Base-by-base conservation (phyloP, 441 rosid species). In the Erysimum pusillum region DNA sequence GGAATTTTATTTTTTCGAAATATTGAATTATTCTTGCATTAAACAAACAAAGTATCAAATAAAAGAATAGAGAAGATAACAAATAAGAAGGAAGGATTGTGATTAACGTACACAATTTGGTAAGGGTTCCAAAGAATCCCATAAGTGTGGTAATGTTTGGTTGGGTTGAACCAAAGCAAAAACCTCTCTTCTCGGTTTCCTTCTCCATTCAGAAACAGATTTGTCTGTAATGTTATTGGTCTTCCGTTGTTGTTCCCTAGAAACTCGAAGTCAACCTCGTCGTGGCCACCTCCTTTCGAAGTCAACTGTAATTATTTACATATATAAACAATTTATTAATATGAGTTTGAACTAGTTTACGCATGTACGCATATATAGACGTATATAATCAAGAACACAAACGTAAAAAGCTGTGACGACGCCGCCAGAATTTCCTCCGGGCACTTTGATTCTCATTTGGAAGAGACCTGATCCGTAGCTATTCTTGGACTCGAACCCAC, bases 201-300 rank as follows among this genome's bases (percentile, higher is more conserved):
- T 6, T 48, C 52, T 13, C 94, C 97, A 60, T 81, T 75, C 34
- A 79, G 81, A 70, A 82, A 91, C 62, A 93, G 86, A 70, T 93
- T 93, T 44, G 97, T 93, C n/a, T 93, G 97, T 63, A 91, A 78
- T 25, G 80, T 70, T 57, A 80, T 65, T 0, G 94, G 91, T 74
- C 71, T 87, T 15, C 91, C 94, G 80, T 87, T 80, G 53, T 67
- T 74, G 73, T 90, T 90, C 2, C 98, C 98, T 46, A 93, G 53
- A 65, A 93, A 93, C 82, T 93, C 96, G 14, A 91, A 88, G 79
- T 91, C 98, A 34, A 91, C 49, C 80, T 93, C 97, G 42, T 91
- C 97, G 32, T 87, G 97, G 49, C 60, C 60, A 12, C 52, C 42
- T 18, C 85, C 83, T 2, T 75, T 59, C 2, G 98, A 91, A 36